Evolutionary conservation across 1,139 yeast species (phyloP).

Genomic region (Saccharomyces hybrid): DNA sequence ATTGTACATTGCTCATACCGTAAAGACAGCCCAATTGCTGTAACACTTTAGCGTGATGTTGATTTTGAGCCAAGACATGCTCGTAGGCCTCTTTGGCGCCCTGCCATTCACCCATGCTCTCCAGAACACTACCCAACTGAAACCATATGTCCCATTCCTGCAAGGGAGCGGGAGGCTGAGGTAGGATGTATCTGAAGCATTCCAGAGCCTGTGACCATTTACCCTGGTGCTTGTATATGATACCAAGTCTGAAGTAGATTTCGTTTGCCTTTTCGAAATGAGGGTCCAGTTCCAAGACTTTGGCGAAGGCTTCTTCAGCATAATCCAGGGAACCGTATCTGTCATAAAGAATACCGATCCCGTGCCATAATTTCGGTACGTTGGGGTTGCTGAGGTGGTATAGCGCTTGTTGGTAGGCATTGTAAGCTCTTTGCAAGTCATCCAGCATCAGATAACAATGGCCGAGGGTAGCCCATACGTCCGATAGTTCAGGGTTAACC

Average conservation of each 20-base stretch:
- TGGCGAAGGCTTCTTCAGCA: conserved; percentile 96
- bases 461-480: conserved; percentile 94
- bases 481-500: conserved; percentile 82
- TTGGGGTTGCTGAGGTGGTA: conserved; percentile 87
- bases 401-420: conserved; percentile 93
- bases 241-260: conserved; percentile 93
- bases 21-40: conserved; percentile 94
- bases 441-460: conserved; percentile 96
- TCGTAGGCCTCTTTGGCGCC: conserved; percentile 95
- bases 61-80: conserved; percentile 79
- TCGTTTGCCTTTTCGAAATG: conserved; percentile 94
- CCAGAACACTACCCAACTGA: conserved; percentile 92
- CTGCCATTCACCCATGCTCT: conserved; percentile 84
- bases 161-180: conserved; percentile 89
- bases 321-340: conserved; percentile 92
- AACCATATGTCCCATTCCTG: conserved; percentile 98
- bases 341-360: conserved; percentile 92
- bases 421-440: conserved; percentile 89
- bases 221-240: conserved; percentile 90
- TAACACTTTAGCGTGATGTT: conserved; percentile 89
- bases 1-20: conserved; percentile 61
- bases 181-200: conserved; percentile 84
- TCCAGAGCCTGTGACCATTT: conserved; percentile 81
- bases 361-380: conserved; percentile 97
- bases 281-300: conserved; percentile 94